Conservation (phyloP, 1,284 basidiomycete species). For the Rhodotorula sp. region DNA sequence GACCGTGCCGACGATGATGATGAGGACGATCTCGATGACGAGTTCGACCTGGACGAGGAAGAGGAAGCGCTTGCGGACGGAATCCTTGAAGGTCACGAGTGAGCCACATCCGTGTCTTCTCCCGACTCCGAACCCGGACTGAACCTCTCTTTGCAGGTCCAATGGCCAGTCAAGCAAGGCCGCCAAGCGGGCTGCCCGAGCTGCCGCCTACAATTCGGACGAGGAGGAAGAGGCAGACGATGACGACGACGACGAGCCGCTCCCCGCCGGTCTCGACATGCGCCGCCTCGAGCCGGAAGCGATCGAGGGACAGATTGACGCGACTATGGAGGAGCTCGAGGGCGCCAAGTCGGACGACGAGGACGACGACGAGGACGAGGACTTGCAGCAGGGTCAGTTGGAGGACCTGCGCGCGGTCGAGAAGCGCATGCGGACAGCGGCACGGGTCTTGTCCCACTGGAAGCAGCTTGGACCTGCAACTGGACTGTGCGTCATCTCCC, state of each 20-base stretch:
- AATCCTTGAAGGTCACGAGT: slow-evolving; percentile 30
- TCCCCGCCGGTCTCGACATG: slow-evolving; percentile 28
- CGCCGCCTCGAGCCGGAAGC: slow-evolving; percentile 25
- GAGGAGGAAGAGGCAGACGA: slow-evolving; percentile 32
- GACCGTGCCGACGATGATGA: slow-evolving; percentile 42
- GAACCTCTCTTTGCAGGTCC: background rate
- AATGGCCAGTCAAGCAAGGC: slow-evolving; percentile 5
- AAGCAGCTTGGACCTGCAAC: slow-evolving; percentile 64
- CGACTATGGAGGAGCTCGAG: slow-evolving; percentile 39
- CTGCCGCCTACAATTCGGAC: slow-evolving; percentile 37
- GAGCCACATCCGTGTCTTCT: background rate
- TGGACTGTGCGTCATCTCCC: slow-evolving; percentile 61
- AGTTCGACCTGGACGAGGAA: slow-evolving; percentile 48
- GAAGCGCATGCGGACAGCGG: slow-evolving; percentile 81
- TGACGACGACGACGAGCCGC: slow-evolving; percentile 15
- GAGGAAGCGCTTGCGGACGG: slow-evolving; percentile 32
- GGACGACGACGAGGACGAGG: slow-evolving; percentile 53
- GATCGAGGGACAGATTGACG: slow-evolving; percentile 33
- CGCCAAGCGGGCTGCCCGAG: slow-evolving; percentile 31
- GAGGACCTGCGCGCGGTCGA: slow-evolving; percentile 78
- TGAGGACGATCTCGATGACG: slow-evolving; percentile 51
- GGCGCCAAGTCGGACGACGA: slow-evolving; percentile 36
- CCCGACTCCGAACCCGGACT: too few species aligned
- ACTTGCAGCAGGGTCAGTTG: slow-evolving; percentile 71
- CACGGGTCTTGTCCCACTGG: slow-evolving; percentile 72